Evolutionary conservation across 331 rosid genomes (phyloP).

Genomic region (Saraca asoca): DNA sequence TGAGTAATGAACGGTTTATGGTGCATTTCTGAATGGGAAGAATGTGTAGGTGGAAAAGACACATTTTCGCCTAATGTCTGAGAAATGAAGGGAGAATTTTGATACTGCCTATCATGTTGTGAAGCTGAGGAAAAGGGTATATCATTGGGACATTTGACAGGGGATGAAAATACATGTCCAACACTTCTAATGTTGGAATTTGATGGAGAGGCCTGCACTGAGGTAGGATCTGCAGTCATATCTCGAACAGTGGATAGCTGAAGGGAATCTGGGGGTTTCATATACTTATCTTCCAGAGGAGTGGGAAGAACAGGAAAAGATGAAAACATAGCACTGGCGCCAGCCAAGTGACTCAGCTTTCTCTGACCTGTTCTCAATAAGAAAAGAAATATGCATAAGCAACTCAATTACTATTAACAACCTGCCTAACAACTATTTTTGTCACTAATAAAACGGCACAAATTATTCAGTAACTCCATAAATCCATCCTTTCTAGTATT

Average conservation of each 20-base stretch:
- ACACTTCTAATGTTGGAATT: slow-evolving; percentile 41
- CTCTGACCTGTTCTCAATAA: slow-evolving; percentile 39
- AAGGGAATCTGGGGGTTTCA: slow-evolving; percentile 54
- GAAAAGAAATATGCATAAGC: slow-evolving; percentile 35
- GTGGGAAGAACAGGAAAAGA: slow-evolving; percentile 54
- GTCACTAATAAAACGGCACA: slow-evolving; percentile 29
- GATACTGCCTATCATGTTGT: slow-evolving; percentile 46
- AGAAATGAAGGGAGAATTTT: slow-evolving; percentile 47
- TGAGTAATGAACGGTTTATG: slow-evolving; percentile 44
- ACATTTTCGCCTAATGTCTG: slow-evolving; percentile 43
- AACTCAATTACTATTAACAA: slow-evolving; percentile 30
- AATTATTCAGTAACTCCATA: slow-evolving; percentile 7
- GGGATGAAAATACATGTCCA: slow-evolving; percentile 47
- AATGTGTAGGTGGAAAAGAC: slow-evolving; percentile 38
- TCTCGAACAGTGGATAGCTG: slow-evolving; percentile 49
- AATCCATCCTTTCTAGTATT: neutral
- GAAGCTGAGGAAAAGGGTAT: slow-evolving; percentile 39
- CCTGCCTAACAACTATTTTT: neutral
- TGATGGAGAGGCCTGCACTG: slow-evolving; percentile 47
- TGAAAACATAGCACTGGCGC: slow-evolving; percentile 47
- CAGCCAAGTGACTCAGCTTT: slow-evolving; percentile 39
- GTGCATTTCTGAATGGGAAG: slow-evolving; percentile 49
- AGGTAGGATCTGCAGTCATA: slow-evolving; percentile 38
- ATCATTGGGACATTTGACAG: slow-evolving; percentile 40
- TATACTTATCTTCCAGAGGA: slow-evolving; percentile 44